Evolutionary conservation across 78 protist species (phyloP).

Genomic region (Dictyostelium intermedium): DNA sequence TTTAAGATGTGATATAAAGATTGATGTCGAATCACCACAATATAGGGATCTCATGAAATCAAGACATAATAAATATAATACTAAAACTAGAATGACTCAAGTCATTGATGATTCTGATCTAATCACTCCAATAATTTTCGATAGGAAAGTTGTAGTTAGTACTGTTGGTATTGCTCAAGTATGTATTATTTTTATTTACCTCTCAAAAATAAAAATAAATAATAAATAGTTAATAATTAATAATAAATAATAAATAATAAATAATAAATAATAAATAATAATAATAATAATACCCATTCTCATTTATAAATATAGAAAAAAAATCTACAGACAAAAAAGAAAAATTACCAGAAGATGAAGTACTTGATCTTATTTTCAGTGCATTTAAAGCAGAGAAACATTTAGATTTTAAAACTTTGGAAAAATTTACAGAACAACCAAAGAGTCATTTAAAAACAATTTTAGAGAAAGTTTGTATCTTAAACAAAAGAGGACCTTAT

Average conservation of each 20-base stretch:
- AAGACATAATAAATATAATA: slow-evolving; percentile 12
- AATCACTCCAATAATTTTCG: neutral
- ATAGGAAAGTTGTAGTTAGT: neutral
- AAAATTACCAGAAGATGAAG: slow-evolving; percentile 53
- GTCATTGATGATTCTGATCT: neutral
- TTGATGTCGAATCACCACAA: slow-evolving; percentile 4
- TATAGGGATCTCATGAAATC: slow-evolving; percentile 6
- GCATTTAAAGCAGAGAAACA: slow-evolving; percentile 40
- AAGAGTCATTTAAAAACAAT: slow-evolving; percentile 19
- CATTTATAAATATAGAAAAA: neutral
- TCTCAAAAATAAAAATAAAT: neutral
- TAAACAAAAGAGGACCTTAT: slow-evolving; percentile 54
- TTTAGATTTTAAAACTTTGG: slow-evolving; percentile 18
- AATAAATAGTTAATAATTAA: neutral
- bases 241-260: neutral
- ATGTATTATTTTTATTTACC: neutral
- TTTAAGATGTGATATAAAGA: slow-evolving; percentile 43
- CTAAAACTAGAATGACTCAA: slow-evolving; percentile 46
- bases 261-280: neutral
- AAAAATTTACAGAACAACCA: slow-evolving; percentile 49
- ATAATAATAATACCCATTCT: neutral
- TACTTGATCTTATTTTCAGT: slow-evolving; percentile 35
- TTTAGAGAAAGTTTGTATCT: slow-evolving; percentile 31
- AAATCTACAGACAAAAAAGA: slow-evolving; percentile 46
- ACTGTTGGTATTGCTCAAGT: neutral